phyloP scores from a whole-genome alignment of 441 rosid species.

The Manihot esculenta region DNA sequence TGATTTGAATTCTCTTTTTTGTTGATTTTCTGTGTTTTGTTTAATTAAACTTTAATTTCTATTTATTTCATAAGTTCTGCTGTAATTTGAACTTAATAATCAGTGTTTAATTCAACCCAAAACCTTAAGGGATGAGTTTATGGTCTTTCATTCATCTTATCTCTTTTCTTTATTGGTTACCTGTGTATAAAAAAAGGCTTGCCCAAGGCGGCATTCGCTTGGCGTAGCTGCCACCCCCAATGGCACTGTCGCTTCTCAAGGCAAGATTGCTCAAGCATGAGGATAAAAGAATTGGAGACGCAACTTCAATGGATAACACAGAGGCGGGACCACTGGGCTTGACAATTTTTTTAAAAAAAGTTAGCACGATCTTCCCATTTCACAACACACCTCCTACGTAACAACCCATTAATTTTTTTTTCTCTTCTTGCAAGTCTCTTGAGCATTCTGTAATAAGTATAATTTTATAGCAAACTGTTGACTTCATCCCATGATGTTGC shows the following conservation, averaged over 20 bases:
- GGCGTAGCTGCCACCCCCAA: constrained; percentile 80
- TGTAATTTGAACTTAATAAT: too few relatives aligned
- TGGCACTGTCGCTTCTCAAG: constrained; percentile 53
- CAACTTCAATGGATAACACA: constrained; percentile 9
- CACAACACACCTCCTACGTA: background rate
- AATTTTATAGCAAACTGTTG: background rate
- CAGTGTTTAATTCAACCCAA: too few relatives aligned
- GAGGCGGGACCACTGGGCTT: background rate
- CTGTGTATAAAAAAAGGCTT: constrained; percentile 70
- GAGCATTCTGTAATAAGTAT: constrained; percentile 12
- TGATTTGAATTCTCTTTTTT: too few relatives aligned
- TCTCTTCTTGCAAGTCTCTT: constrained; percentile 1
- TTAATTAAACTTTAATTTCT: too few relatives aligned
- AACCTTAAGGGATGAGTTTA: too few relatives aligned
- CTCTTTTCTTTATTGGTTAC: too few relatives aligned
- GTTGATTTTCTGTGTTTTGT: too few relatives aligned
- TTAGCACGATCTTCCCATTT: constrained; percentile 13
- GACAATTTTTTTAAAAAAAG: background rate
- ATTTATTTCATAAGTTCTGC: too few relatives aligned
- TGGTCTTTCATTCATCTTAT: too few relatives aligned
- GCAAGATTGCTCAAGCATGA: constrained; percentile 44
- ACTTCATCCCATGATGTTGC: background rate
- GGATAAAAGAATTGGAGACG: constrained; percentile 18
- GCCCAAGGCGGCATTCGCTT: constrained; percentile 82
- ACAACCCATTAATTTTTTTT: constrained; percentile 2